phyloP scores from a whole-genome alignment of 176 grass and related monocot species.

The Phoenix dactylifera region DNA sequence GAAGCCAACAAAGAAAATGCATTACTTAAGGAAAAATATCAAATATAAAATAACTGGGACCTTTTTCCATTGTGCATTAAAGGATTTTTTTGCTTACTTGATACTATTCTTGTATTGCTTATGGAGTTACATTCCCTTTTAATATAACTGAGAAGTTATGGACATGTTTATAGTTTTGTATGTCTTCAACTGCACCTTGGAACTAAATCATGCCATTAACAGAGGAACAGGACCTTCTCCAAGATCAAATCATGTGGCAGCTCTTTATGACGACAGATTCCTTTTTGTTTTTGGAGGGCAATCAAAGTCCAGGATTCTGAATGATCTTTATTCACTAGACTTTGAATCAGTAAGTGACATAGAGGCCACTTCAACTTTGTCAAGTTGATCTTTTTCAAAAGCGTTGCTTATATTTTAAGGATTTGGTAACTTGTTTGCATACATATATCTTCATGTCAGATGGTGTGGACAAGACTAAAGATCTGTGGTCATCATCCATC shows the following conservation, averaged over 20 bases:
- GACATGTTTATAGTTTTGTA: no score
- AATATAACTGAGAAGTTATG: no score
- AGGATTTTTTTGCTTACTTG: background rate
- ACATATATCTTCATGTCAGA: conserved; percentile 27
- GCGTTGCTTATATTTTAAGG: no score
- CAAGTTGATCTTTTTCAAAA: no score
- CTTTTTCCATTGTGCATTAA: background rate
- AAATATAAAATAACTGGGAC: no score
- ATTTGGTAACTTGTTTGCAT: background rate
- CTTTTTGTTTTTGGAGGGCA: conserved; percentile 91
- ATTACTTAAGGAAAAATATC: no score
- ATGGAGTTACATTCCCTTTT: no score
- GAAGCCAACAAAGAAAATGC: no score
- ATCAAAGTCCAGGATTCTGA: conserved; percentile 87
- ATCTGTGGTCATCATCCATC: conserved; percentile 83
- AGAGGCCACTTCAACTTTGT: conserved; percentile 3
- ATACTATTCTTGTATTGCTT: no score
- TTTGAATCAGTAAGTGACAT: conserved; percentile 81
- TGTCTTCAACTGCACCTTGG: no score
- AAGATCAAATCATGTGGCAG: conserved; percentile 79
- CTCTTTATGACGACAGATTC: conserved; percentile 78
- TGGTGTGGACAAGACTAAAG: conserved; percentile 97
- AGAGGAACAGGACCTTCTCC: conserved; percentile 87
- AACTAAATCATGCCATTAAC: background rate
- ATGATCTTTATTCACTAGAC: conserved; percentile 82